Evolutionary conservation across 768 basidiomycete species (phyloP).

Genomic region (Collybiopsis confluens): DNA sequence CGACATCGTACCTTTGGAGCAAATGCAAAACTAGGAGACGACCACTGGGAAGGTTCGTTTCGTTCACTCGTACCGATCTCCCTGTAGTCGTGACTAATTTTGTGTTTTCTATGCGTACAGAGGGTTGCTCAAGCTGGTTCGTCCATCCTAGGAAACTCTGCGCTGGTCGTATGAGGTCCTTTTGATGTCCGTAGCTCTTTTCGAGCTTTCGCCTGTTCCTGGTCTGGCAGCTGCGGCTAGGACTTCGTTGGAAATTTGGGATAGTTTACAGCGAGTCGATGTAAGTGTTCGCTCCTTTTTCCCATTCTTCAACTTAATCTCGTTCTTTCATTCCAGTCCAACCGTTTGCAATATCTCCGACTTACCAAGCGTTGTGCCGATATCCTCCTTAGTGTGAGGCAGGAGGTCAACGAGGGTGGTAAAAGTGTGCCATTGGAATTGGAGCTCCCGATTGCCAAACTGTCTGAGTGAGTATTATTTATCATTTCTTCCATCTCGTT

Average conservation of each 20-base stretch:
- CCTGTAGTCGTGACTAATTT: no score
- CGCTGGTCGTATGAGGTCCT: constrained; percentile 32
- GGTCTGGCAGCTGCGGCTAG: constrained; percentile 43
- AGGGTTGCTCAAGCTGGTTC: constrained; percentile 25
- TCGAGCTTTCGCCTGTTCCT: constrained; percentile 47
- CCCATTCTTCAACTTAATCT: no score
- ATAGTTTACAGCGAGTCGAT: constrained; percentile 49
- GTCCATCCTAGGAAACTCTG: constrained; percentile 25
- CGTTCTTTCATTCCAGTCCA: constrained; percentile 39
- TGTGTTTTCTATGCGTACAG: constrained; percentile 14
- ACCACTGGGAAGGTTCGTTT: background rate
- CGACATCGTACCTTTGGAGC: background rate
- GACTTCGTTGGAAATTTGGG: constrained; percentile 53
- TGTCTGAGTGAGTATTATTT: constrained; percentile 52
- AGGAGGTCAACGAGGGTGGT: constrained; percentile 60
- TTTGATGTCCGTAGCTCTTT: constrained; percentile 27
- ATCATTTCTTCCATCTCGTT: no score
- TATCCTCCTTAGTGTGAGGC: constrained; percentile 55
- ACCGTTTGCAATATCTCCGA: constrained; percentile 63
- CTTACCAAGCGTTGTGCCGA: constrained; percentile 72
- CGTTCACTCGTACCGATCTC: background rate
- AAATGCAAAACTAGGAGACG: constrained; percentile 2
- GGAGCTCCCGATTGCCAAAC: constrained; percentile 40
- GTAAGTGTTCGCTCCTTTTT: constrained; percentile 30
- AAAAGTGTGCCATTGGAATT: constrained; percentile 45